phyloP scores from a whole-genome alignment of 140 eudicot genomes.

The Ambrosia hybrid region DNA sequence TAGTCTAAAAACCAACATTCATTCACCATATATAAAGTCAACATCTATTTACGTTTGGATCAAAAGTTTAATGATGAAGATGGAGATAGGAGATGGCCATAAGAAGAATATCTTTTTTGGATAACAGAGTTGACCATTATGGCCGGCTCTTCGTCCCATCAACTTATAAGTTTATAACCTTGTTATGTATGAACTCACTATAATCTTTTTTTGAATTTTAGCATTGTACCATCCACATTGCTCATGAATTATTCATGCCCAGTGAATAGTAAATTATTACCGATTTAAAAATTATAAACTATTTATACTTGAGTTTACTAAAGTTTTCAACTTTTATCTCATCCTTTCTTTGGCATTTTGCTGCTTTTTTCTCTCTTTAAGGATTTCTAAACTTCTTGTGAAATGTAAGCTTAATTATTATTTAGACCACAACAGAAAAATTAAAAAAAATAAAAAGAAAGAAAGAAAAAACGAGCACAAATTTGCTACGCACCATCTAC shows the following conservation, averaged over 20 bases:
- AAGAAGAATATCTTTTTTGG: background rate
- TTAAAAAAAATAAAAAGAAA: too few relatives aligned
- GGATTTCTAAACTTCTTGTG: too few relatives aligned
- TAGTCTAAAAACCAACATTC: too few relatives aligned
- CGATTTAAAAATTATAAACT: too few relatives aligned
- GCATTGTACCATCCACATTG: constrained; percentile 10
- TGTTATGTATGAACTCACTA: constrained; percentile 8
- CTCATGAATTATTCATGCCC: background rate
- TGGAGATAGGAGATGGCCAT: constrained; percentile 2
- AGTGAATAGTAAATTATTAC: background rate
- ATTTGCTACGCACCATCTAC: too few relatives aligned
- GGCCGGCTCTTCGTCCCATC: background rate
- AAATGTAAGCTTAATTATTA: too few relatives aligned
- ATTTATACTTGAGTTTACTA: too few relatives aligned
- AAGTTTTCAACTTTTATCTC: too few relatives aligned
- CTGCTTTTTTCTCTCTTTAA: too few relatives aligned
- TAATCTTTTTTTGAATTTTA: constrained; percentile 7
- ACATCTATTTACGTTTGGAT: constrained; percentile 23
- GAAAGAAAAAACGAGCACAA: too few relatives aligned
- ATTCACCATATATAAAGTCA: constrained; percentile 9
- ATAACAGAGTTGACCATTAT: constrained; percentile 24
- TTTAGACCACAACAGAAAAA: too few relatives aligned
- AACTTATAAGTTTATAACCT: background rate
- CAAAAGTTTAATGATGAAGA: constrained; percentile 20
- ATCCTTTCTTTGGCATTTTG: too few relatives aligned